Evolutionary conservation across 768 basidiomycete species (phyloP), one percentile per base, ranked within the genome.

Genomic region (Leucosporidium yakuticum): DNA sequence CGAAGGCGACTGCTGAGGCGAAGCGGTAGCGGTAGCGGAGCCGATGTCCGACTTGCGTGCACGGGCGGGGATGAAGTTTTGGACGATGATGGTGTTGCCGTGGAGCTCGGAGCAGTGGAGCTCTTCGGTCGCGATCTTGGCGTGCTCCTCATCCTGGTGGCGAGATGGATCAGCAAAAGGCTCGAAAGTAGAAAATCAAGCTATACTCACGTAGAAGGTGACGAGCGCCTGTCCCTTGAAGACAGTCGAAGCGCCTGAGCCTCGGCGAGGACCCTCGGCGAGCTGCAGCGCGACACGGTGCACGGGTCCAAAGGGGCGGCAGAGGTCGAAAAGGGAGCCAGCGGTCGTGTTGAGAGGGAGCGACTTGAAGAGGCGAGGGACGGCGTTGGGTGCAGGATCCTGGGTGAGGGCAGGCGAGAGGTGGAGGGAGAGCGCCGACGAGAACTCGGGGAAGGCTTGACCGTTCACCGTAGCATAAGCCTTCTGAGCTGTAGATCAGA

Each of bases 361-460:
- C 69, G 91, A 88, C 78, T 92, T 93, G 71, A 95, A 84, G 49
- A 93, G 82, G 47, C 91, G 86, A 4, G 91, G 89, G 25, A 84
- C 80, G 15, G 91, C 90, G 32, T 83, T 85, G 0, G 90, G 88
- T 3, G 87, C 85, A 0, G 90, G 88, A 23, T 90, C 81, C 4
- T 87, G 86, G 8, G 89, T 87, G 4, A 88, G 88, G 54, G 81
- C 85, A 4, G 89, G 89, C 5, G 88, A 54, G 56, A 61, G 36
- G n/a, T 47, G 51, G 25, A 69, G 65, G 14, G 23, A 20, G 62
- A 72, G 64, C 6, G 55, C 15, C n/a, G 36, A 23, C 56, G 21
- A 2, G 44, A 47, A 48, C 6, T 36, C 31, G 32, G 62, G 7
- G 44, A 73, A 61, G 20, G 25, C 17, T 20, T 60, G 57, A 2